Base-by-base conservation (phyloP, 139 green algal species). In the Nannochloris sp. region DNA sequence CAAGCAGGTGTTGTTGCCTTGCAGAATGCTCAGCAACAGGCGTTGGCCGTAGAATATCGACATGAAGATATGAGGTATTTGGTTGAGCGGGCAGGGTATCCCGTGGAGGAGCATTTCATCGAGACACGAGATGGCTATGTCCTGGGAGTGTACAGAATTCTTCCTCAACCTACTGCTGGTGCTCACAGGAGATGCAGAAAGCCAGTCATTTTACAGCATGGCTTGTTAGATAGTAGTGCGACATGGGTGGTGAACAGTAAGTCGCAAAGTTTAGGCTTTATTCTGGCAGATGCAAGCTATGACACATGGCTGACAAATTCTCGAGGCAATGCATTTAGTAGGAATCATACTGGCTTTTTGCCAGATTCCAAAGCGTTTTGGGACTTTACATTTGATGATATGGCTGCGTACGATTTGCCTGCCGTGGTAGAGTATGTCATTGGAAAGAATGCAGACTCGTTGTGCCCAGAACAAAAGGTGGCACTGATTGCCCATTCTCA, bases 121-220 rank as follows among this genome's bases (percentile, higher is more conserved):
- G 73, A 61, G 27, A 95, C 87, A n/a, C 48, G 64, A 4, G 87
- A 95, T 51, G 87, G 87, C 16, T 96, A 95, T 66, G 71, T 95
- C 2, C 75, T 96, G 11, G 60, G 64, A 2, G 62, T 95, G 68
- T 87, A 93, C 73, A 83, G 89, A 53, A 90, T 96, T 36, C 89
- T 88, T 34, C 56, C 21, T 29, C 19, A 23, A 12, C 57, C 57
- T 27, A 5, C 57, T 21, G 25, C 5, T 16, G 4, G 15, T 25
- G 46, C 5, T 19, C 5, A 21, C 4, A 12, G 46, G 46, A 24
- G 46, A 5, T 25, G 15, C 6, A 53, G 63, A 31, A 74, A 84
- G 4, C 71, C 80, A 4, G 83, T 95, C 6, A 72, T 90, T 58
- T 75, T 95, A 31, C 74, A 88, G 49, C 87, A 95, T 36, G 87